Base-by-base conservation (phyloP, 495 filamentous ascomycete genomes). In the Penicilliopsis zonata region DNA sequence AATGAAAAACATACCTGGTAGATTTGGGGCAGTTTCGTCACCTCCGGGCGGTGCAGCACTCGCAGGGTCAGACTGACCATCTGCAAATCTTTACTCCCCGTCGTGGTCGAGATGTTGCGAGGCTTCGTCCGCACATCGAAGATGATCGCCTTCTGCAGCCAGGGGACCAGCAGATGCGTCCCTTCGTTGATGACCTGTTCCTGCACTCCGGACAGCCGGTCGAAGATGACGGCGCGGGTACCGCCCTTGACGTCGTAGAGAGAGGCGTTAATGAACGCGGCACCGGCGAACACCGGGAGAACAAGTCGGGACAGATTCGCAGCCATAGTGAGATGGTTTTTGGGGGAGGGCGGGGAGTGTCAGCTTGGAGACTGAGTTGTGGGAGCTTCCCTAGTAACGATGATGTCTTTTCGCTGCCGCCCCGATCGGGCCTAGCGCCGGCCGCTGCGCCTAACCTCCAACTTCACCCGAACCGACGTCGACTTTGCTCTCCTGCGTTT, bases 51-150 rank as follows among this genome's bases (percentile, higher is more conserved):
- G 65, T 96, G 90, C 54, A 99, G 61, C 34, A 99, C 90, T 47
- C 90, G 76, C 45, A 99, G 68, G 20, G 90, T 99, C 71, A 99
- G 70, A 70, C 83, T 94, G 53, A 99, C 90, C 90, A 99, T 99
- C 73, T 99, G 90, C 61, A 99, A 56, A 63, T 99, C 90, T 74
- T 99, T 99, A 70, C 80, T 86, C 34, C 90, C 90, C 8, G 90
- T 99, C 9, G 88, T 96, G n/a, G 90, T 99, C 10, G 78, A 79
- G 61, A 99, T 95, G 51, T 88, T 94, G 46, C 90, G 72, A 30
- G 90, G 90, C 72, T 92, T 92, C 26, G 90, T 96, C 38, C 90
- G 83, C 38, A 99, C 92, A 66, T 99, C 90, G 65, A 90, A 99
- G 55, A 94, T 68, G 58, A 99, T 92, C 42, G 78, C 79, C 64